Base-by-base conservation (phyloP, 2,329 filamentous ascomycete species). In the Amauroascus niger region DNA sequence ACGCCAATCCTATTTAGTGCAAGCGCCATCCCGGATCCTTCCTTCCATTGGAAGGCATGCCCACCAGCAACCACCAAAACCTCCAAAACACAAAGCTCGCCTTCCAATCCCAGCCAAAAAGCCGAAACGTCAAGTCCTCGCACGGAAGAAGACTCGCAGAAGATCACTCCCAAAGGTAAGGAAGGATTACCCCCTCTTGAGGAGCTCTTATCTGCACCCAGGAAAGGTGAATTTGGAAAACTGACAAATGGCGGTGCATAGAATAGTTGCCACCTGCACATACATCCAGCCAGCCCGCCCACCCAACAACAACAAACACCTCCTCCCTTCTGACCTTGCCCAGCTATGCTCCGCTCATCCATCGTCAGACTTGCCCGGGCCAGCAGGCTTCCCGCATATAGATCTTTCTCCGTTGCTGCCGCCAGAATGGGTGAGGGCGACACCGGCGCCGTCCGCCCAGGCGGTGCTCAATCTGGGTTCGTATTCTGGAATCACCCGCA, bases 371-470 rank as follows among this genome's bases (percentile, higher is more conserved):
- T 76, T 64, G 75, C 78, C 67, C 76, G 80, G 64, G 73, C 79
- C 62, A 73, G 71, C 65, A 71, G 76, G 63, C 64, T 73, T 58
- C 63, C 74, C 58, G 65, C 72, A 58, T 70, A 66, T 66, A 76
- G 78, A 60, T 77, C 81, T 62, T 85, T 88, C 74, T 77, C 82
- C 58, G 80, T 78, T 60, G 79, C 82, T 55, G 70, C 76, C 61
- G 76, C 79, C 67, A 78, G 69, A 60, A 86, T 88, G 81, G 73
- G 69, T 57, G 84, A 79, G 62, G 87, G 86, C 60, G 86, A 88
- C 68, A 84, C 81, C 59, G 85, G 85, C 48, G 68, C 66, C 59
- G 62, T 70, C 53, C 66, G 67, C 49, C 14, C 52, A 32, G 40
- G 67, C 35, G 67, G 71, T 51, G 30, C 57, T 30, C 57, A 65